Percentiles rank a stretch among this genome's conserved stretches.
These are phyloP conservation scores for Pleurotus djamor DNA, from an alignment of 768 basidiomycete species.

Conservation along the genomic window DNA sequence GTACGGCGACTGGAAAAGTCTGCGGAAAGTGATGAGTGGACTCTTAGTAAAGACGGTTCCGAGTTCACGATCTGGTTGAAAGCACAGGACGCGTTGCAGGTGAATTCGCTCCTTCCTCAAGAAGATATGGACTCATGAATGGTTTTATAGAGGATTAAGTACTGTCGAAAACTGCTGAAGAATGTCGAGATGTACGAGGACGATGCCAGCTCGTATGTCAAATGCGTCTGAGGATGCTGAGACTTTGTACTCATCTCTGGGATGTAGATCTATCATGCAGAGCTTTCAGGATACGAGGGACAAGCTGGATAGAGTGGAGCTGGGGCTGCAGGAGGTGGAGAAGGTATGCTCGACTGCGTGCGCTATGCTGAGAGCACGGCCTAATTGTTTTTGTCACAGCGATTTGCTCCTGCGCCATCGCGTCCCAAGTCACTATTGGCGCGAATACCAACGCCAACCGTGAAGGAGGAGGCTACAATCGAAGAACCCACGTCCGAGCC, in stretches of 20 bases:
- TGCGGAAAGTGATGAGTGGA: conserved; percentile 37
- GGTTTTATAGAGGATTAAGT: conserved; percentile 40
- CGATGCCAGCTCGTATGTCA: conserved; percentile 41
- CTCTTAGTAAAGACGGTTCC: conserved; percentile 6
- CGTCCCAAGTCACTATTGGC: conserved; percentile 47
- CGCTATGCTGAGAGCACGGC: neutral
- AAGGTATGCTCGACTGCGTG: conserved; percentile 42
- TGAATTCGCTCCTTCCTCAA: conserved; percentile 18
- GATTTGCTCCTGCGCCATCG: conserved; percentile 32
- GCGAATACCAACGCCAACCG: conserved; percentile 19
- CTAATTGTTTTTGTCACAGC: no score
- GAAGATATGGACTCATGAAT: neutral
- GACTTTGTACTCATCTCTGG: neutral
- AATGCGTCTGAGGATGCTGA: neutral
- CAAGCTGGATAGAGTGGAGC: conserved; percentile 56
- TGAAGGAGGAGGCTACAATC: conserved; percentile 9
- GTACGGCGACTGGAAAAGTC: conserved; percentile 60
- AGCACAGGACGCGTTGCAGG: conserved; percentile 56
- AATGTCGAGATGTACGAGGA: conserved; percentile 53
- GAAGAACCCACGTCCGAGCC: conserved; percentile 10
- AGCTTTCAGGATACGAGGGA: conserved; percentile 43
- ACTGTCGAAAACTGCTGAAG: conserved; percentile 53
- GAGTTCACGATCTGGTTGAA: conserved; percentile 47
- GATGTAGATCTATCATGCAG: conserved; percentile 30
- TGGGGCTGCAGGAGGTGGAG: conserved; percentile 46